Evolutionary conservation across 225 moss, liverwort and hornwort genomes (phyloP).

Genomic region (Pleurozium schreberi): DNA sequence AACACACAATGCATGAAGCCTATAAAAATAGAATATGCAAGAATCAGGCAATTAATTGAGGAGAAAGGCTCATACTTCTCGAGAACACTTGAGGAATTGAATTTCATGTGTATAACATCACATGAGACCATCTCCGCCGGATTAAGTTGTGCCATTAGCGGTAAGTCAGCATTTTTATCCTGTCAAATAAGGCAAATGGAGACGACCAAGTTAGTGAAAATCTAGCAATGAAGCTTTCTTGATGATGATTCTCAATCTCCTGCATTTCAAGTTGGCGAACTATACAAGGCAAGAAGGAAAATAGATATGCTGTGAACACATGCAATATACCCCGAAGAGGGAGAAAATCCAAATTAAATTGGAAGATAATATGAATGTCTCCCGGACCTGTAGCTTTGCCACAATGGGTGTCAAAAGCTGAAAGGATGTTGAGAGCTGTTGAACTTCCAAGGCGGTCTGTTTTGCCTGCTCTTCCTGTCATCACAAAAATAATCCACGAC

Average conservation of each 20-base stretch:
- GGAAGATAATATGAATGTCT: neutral
- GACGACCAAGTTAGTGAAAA: neutral
- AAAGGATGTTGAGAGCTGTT: constrained; percentile 50
- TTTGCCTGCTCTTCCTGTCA: constrained; percentile 63
- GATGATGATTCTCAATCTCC: neutral
- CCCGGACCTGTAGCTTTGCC: constrained; percentile 2
- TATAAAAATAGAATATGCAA: neutral
- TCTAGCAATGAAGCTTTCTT: neutral
- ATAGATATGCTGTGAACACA: neutral
- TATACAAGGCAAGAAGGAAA: neutral
- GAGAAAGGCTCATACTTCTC: neutral
- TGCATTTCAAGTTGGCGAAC: neutral
- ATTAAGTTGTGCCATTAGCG: neutral
- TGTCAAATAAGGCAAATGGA: neutral
- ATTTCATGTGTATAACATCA: neutral
- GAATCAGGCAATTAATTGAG: neutral
- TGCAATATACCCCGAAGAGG: neutral
- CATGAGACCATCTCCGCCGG: neutral
- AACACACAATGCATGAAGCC: neutral
- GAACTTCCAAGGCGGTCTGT: constrained; percentile 55
- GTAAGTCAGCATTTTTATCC: neutral
- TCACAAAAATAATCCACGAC: neutral
- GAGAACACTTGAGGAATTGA: neutral
- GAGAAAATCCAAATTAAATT: neutral
- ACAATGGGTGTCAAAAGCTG: constrained; percentile 46